Percentiles rank a stretch among this genome's conserved stretches.
Conservation (phyloP, 176 grass and related monocot species). For the Rhynchospora tenuis region DNA sequence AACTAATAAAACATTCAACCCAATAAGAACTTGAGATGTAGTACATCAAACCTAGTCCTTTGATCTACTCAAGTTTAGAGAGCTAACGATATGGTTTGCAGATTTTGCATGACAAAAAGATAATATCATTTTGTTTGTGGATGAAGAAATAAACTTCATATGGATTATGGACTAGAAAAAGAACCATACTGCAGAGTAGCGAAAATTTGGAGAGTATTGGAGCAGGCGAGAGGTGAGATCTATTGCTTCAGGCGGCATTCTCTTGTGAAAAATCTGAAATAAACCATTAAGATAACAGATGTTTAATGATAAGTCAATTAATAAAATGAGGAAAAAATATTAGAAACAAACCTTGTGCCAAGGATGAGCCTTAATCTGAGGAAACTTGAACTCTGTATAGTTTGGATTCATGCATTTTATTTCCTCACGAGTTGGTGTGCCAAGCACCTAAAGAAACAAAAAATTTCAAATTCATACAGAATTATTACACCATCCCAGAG, state of each 20-base stretch:
- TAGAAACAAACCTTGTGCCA: constrained; percentile 55
- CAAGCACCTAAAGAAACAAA: constrained; percentile 52
- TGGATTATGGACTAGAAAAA: neutral
- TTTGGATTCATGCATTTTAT: constrained; percentile 75
- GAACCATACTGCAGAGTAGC: constrained; percentile 43
- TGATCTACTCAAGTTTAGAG: neutral
- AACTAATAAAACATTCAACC: neutral
- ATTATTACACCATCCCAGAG: neutral
- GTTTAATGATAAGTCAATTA: constrained; percentile 5
- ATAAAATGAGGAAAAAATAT: constrained; percentile 1
- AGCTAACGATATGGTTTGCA: neutral
- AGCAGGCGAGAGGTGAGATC: constrained; percentile 53
- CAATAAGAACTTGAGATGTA: neutral
- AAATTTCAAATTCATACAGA: neutral
- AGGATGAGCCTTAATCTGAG: constrained; percentile 66
- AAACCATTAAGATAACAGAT: neutral
- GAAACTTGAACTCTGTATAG: constrained; percentile 70
- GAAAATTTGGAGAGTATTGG: constrained; percentile 55
- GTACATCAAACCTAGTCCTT: neutral
- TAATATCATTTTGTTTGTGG: neutral
- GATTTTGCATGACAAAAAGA: neutral
- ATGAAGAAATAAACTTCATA: neutral
- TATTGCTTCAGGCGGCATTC: constrained; percentile 57
- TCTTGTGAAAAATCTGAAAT: constrained; percentile 53
- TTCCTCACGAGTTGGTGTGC: constrained; percentile 69